phyloP scores from a whole-genome alignment of 2,329 filamentous ascomycete genomes.

The Aspergillus fructus region DNA sequence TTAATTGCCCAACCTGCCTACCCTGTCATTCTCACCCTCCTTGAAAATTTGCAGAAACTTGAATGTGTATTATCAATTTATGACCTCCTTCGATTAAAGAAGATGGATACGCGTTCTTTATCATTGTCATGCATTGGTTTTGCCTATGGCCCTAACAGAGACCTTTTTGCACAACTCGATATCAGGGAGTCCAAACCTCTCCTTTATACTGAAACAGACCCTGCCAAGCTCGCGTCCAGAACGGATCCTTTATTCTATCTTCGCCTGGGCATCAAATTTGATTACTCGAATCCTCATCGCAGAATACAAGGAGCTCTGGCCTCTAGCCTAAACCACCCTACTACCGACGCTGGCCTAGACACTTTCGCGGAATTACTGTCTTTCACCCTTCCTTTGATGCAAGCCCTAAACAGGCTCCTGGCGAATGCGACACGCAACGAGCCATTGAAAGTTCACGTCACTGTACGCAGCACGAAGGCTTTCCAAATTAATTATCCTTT shows the following conservation, averaged over 20 bases:
- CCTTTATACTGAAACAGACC: conserved; percentile 20
- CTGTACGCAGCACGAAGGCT: conserved; percentile 34
- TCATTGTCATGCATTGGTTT: conserved; percentile 38
- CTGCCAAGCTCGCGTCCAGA: conserved; percentile 22
- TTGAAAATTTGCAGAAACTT: conserved; percentile 39
- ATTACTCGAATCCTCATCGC: conserved; percentile 38
- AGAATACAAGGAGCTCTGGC: conserved; percentile 42
- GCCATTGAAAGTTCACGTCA: conserved; percentile 31
- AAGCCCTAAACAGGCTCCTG: conserved; percentile 36
- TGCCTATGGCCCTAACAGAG: conserved; percentile 30
- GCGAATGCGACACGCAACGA: conserved; percentile 22
- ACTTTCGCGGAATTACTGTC: conserved; percentile 32
- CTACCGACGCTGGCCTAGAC: conserved; percentile 30
- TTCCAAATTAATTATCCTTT: conserved; percentile 38
- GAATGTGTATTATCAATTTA: conserved; percentile 37
- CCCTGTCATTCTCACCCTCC: conserved; percentile 34
- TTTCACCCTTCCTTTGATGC: conserved; percentile 39
- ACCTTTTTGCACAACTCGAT: conserved; percentile 31
- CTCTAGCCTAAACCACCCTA: conserved; percentile 34
- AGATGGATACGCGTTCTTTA: conserved; percentile 31
- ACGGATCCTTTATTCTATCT: conserved; percentile 27
- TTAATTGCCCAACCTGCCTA: conserved; percentile 37
- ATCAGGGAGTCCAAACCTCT: conserved; percentile 27
- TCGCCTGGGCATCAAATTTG: conserved; percentile 34
- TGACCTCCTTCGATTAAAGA: conserved; percentile 34